Base-by-base conservation (phyloP, 164 flowering plant species). In the Aristolochia contorta region DNA sequence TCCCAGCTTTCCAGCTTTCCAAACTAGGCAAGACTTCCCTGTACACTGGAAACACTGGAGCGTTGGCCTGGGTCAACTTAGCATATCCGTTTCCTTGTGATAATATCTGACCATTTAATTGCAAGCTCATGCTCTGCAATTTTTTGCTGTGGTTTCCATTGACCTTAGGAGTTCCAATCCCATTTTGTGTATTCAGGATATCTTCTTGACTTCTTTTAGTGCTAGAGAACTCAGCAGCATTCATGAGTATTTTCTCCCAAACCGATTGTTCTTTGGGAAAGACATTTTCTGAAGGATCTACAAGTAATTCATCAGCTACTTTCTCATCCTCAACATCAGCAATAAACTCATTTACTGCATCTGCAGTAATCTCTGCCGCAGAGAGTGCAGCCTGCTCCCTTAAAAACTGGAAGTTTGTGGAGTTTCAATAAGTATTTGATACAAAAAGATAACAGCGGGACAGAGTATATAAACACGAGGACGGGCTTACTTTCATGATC, bases 331-430 rank as follows among this genome's bases (percentile, higher is more conserved):
- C 84, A 53, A 81, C 68, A 70, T 86, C 87, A 47, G 84, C 79
- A 61, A 78, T 69, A 56, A 90, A 86, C 63, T 81, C 79, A 59
- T 71, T 81, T 23, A 90, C 79, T 24, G 79, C 58, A 57, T 93
- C 87, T 57, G 79, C 80, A 30, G 96, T 92, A 67, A 87, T 84
- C 65, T 93, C 97, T 55, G 79, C 72, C 65, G 92, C 89, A 72
- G 86, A 87, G 9, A 84, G 68, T 14, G 84, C 85, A 67, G 98
- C 98, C 70, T 93, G 98, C 79, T 93, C 98, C 67, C 78, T 80
- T 72, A 93, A 71, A 71, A 90, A 90, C 98, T 93, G 56, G 55
- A 37, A 37, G 67, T 2, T 64, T 41, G 46, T 16, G 65, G 25
- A 65, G 52, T 24, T 51, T 51, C 6, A 65, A 61, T 60, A 61